Percentiles rank a stretch among this genome's conserved stretches.
These are phyloP conservation scores for Wickerhamiella siamensis DNA, from an alignment of 805 yeast genomes.

Conservation along the genomic window DNA sequence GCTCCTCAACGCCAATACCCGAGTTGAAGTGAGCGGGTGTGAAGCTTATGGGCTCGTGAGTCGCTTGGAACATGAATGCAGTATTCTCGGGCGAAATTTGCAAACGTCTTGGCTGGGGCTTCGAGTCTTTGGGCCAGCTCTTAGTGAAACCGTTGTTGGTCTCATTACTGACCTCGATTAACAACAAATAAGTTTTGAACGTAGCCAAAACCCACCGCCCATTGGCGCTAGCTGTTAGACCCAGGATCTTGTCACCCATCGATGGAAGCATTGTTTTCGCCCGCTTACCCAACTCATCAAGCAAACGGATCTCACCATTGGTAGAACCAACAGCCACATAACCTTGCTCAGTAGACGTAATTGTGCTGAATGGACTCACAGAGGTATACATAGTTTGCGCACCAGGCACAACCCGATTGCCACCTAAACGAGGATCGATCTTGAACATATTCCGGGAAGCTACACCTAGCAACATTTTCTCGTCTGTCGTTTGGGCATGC, in stretches of 20 bases:
- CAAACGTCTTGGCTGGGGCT: conserved; percentile 57
- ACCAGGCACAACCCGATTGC: conserved; percentile 42
- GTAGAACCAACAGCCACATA: conserved; percentile 60
- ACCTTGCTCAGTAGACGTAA: conserved; percentile 63
- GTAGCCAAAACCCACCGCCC: conserved; percentile 78
- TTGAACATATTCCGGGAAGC: conserved; percentile 52
- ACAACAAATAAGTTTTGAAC: conserved; percentile 52
- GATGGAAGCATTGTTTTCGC: conserved; percentile 76
- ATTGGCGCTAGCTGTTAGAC: conserved; percentile 59
- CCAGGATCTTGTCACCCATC: conserved; percentile 58
- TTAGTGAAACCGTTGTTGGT: conserved; percentile 55
- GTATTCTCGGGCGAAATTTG: conserved; percentile 59
- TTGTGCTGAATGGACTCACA: conserved; percentile 35
- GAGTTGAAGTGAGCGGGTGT: conserved; percentile 68
- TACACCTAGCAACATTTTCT: conserved; percentile 60
- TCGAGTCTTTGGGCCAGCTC: conserved; percentile 46
- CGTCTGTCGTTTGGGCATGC: conserved; percentile 58
- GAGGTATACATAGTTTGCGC: conserved; percentile 42
- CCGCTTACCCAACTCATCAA: conserved; percentile 53
- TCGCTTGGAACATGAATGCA: conserved; percentile 41
- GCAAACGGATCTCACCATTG: conserved; percentile 64
- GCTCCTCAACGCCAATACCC: conserved; percentile 48
- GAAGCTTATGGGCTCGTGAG: conserved; percentile 39
- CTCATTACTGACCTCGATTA: conserved; percentile 52
- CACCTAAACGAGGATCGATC: conserved; percentile 62